Base-by-base conservation (phyloP, 768 basidiomycete species). In the Mrakia gelida region DNA sequence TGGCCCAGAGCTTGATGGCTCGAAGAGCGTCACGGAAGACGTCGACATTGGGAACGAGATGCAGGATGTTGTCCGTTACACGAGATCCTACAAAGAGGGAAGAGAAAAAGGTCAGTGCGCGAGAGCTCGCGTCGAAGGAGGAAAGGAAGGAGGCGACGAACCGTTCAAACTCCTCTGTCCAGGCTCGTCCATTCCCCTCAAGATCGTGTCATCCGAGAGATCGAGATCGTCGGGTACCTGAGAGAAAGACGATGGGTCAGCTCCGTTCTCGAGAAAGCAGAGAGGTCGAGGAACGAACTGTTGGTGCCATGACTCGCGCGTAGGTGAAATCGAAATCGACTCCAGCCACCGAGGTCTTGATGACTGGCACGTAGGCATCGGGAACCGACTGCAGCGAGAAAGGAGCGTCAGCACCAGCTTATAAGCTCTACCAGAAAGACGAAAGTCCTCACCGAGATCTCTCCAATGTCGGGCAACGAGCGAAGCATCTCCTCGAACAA, bases 1-100 rank as follows among this genome's bases (percentile, higher is more conserved):
- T 92, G 15, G 97, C 97, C 97, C 97, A 99, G 41, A 98, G 86
- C 85, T 98, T 96, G 84, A 99, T 98, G 83, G 95, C 95, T 80
- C 97, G 89, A 79, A 99, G 85, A 16, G 97, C 91, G 81, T 95
- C 94, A 80, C 97, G 91, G 86, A 98, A 99, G 28, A 96, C 94
- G 79, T 91, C 88, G 28, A 95, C 93, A 82, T 98, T 91, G 16
- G 97, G 96, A 2, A 99, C 96, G 32, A 99, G 87, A 71, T 95
- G 91, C 81, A 99, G 85, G 79, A 98, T 97, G 84, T 95, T 92
- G 82, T 98, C 95, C 52, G 94, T 96, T 38, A 98, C 95, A 65
- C 97, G 89, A 59, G 95, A 96, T 79, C 95, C 95, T 96, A 80
- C 11, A 54, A 62, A 68, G 34, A 28, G 1, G 21, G 34, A 54